A percentile compares a stretch with the other conserved stretches of the same genome.
phyloP scores from a whole-genome alignment of 805 yeast species.

The Metschnikowia lachancei region DNA sequence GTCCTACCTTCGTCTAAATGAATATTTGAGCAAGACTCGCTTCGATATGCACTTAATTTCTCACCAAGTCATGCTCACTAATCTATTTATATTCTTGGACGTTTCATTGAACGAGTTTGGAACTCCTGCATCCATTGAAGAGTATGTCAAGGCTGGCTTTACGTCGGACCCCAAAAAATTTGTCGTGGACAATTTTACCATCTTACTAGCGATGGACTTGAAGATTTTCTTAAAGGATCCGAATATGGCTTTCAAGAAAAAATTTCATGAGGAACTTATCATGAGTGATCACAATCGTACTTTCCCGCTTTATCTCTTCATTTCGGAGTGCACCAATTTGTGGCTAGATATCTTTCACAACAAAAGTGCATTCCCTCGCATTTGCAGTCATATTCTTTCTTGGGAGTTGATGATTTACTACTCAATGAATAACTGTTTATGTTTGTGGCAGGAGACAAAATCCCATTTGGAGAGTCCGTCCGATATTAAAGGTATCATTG shows the following conservation, averaged over 20 bases:
- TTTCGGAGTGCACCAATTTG: conserved; percentile 32
- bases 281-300: conserved; percentile 51
- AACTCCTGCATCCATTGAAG: conserved; percentile 41
- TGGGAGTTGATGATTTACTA: conserved; percentile 57
- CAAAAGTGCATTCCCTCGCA: conserved; percentile 32
- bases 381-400: conserved; percentile 41
- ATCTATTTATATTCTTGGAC: conserved; percentile 39
- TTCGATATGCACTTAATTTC: conserved; percentile 39
- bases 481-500: conserved; percentile 51
- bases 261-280: conserved; percentile 61
- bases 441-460: conserved; percentile 63
- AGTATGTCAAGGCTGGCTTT: conserved; percentile 47
- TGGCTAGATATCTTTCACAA: conserved; percentile 37
- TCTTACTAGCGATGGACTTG: conserved; percentile 53
- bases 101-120: conserved; percentile 43
- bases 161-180: conserved; percentile 43
- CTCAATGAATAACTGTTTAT: conserved; percentile 55
- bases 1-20: conserved; percentile 37
- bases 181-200: conserved; percentile 44
- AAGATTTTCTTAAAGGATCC: conserved; percentile 54
- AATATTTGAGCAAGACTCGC: conserved; percentile 31
- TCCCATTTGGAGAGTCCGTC: conserved; percentile 43
- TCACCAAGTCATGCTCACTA: conserved; percentile 41
- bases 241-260: conserved; percentile 59
- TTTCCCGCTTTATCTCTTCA: conserved; percentile 49